These are phyloP conservation scores for Magnusiomyces starmeri DNA, from an alignment of 1,139 yeast genomes.

Conservation along the genomic window DNA sequence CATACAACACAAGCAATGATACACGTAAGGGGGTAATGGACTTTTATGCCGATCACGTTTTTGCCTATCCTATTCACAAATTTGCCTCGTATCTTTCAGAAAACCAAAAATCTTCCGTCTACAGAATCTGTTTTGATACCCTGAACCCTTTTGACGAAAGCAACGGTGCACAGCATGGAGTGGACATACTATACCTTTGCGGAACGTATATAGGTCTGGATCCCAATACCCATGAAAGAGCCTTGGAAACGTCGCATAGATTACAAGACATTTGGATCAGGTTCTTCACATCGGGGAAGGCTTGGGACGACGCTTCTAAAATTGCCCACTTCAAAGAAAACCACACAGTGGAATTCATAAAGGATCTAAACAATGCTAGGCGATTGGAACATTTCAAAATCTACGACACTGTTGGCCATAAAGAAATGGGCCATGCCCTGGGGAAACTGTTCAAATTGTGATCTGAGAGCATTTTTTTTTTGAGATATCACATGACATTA, in stretches of 20 bases:
- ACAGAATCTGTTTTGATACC: constrained; percentile 13
- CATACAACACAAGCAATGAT: constrained; percentile 1
- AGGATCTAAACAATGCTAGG: background rate
- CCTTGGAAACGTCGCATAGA: background rate
- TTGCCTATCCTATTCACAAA: constrained; percentile 11
- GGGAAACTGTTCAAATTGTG: background rate
- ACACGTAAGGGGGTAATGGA: constrained; percentile 5
- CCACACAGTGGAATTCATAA: background rate
- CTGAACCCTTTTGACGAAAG: constrained; percentile 12
- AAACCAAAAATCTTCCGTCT: background rate
- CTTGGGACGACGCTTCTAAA: constrained; percentile 4
- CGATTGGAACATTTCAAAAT: constrained; percentile 1
- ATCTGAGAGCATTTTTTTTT: too few relatives aligned
- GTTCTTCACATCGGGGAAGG: constrained; percentile 6
- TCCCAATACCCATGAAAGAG: background rate
- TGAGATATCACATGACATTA: too few relatives aligned
- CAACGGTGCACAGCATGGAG: constrained; percentile 13
- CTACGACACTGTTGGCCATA: constrained; percentile 3
- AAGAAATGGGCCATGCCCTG: background rate
- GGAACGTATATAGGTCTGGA: constrained; percentile 8
- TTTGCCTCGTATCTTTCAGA: background rate
- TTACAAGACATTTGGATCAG: constrained; percentile 11
- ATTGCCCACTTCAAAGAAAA: background rate
- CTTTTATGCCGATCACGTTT: constrained; percentile 12
- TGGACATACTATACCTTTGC: constrained; percentile 14